Base-by-base conservation (phyloP, 2,329 filamentous ascomycete species). In the Cryphonectria radicalis region DNA sequence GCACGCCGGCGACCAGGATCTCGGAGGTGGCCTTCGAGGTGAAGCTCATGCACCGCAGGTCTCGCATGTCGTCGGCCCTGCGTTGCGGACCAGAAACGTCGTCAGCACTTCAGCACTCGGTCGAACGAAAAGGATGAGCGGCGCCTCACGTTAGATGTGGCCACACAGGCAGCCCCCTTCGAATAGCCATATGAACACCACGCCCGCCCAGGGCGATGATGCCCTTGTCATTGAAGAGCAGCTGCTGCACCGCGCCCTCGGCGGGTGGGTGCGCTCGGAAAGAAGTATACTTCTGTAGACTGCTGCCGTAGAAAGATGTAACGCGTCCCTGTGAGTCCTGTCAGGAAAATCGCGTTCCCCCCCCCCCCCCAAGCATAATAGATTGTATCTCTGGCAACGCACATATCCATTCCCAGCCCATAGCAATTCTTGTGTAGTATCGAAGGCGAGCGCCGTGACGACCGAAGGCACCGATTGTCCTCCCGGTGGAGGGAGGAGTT, bases 321-420 rank as follows among this genome's bases (percentile, higher is more conserved):
- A 98, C 90, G 75, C 94, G 91, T 73, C 96, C 96, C 93, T 97
- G 70, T 50, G 40, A 50, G 42, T 4, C 60, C 17, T 22, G 28
- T 42, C n/a, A 35, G 63, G 43, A 32, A 19, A 50, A 6, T 11
- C 46, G 22, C 22, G 46, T n/a, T n/a, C 46, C 46, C 19, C 17
- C 14, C 43, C 43, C 11, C 46, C 46, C 19, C 17, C 14, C 43
- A 19, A 50, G 43, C 43, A 17, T 19, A 17, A 43, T 43, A 17
- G 42, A 43, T 43, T 11, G 1, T n/a, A 6, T n/a, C 40, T 19
- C 6, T 14, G 25, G 25, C 2, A 25, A 71, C 89, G 84, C 85
- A 96, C 93, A 86, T 91, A 93, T 83, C 96, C 93, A 81, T 96
- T 97, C 63, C 95, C 97, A 3, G 91, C 90, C 96, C 97, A 99